Conservation (phyloP, 768 basidiomycete species). For the Leccinum variicolor region DNA sequence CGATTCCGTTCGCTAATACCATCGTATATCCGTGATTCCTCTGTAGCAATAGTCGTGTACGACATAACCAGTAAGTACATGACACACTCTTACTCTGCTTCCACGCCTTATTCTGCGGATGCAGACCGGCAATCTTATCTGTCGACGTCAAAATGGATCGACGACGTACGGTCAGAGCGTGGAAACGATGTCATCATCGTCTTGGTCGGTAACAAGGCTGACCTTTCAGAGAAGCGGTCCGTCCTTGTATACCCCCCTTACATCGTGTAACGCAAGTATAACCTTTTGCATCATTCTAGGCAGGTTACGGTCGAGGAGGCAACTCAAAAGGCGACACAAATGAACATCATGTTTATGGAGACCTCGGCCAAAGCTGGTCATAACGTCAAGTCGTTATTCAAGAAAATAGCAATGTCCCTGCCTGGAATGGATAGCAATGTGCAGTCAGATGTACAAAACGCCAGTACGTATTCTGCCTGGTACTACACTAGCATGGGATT, state of each 20-base stretch:
- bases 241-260: slow-evolving; percentile 22
- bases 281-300: slow-evolving; percentile 40
- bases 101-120: slow-evolving; percentile 3
- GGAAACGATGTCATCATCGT: slow-evolving; percentile 99
- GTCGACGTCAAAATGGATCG: slow-evolving; percentile 99
- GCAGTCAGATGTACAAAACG: slow-evolving; percentile 52
- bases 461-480: slow-evolving; percentile 35
- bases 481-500: not conserved
- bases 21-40: slow-evolving; percentile 97
- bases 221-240: slow-evolving; percentile 96
- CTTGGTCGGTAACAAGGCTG: slow-evolving; percentile 97
- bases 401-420: slow-evolving; percentile 98
- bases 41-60: slow-evolving; percentile 97
- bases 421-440: slow-evolving; percentile 92
- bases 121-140: slow-evolving; percentile 96
- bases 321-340: slow-evolving; percentile 83
- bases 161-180: slow-evolving; percentile 95
- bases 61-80: slow-evolving; percentile 89
- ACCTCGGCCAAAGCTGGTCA: slow-evolving; percentile 99
- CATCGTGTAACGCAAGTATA: slow-evolving; percentile 1
- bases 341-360: slow-evolving; percentile 98
- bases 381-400: slow-evolving; percentile 98
- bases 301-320: slow-evolving; percentile 99
- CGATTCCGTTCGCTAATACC: slow-evolving; percentile 97
- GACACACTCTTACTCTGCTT: not conserved